Evolutionary conservation across 495 filamentous ascomycete species (phyloP), one percentile per base, ranked within the genome.

Genomic region (Tuber microsphaerosporum): DNA sequence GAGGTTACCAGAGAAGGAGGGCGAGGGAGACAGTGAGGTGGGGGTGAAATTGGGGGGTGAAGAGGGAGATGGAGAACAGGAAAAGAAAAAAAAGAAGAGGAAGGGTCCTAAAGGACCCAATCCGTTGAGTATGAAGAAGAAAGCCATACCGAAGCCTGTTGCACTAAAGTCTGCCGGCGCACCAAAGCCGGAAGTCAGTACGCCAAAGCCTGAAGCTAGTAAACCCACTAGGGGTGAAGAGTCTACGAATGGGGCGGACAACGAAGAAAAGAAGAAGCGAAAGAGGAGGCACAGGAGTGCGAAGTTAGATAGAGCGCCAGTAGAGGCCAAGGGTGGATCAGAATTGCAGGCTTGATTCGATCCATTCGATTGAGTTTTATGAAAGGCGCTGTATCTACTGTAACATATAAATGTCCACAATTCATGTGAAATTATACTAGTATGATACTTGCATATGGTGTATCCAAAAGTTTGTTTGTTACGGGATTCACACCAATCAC

Each of bases 111-210:
- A 94, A 84, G 91, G 87, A 12, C 93, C 94, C 14, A 99, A 99
- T 86, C 95, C 95, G 16, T 85, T 98, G 77, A 90, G 93, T 75
- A 85, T 97, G 78, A 96, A 93, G 87, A 99, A 92, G 86, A 65
- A 65, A 65, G 16, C 12, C 8, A 17, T 19, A 26, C 26, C 56
- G 56, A 91, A 84, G 56, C 78, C 77, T 43, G 72, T 34, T 44
- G 76, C 72, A 46, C 56, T 71, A 3, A 72, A 68, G 70, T 81
- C 75, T n/a, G 82, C 74, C 51, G 80, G 81, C 37, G 74, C 75
- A 69, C 65, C 22, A 42, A 75, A 72, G 31, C 41, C 34, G 37
- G 70, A 79, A 74, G 51, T 12, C 39, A 81, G 56, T 37, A 75
- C 56, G n/a, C 45, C 45, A 74, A 41, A 42, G n/a, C 7, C 69